Evolutionary conservation across 306 rosid genomes (phyloP), one percentile per base, ranked within the genome.

Genomic region (Prunus davidiana): DNA sequence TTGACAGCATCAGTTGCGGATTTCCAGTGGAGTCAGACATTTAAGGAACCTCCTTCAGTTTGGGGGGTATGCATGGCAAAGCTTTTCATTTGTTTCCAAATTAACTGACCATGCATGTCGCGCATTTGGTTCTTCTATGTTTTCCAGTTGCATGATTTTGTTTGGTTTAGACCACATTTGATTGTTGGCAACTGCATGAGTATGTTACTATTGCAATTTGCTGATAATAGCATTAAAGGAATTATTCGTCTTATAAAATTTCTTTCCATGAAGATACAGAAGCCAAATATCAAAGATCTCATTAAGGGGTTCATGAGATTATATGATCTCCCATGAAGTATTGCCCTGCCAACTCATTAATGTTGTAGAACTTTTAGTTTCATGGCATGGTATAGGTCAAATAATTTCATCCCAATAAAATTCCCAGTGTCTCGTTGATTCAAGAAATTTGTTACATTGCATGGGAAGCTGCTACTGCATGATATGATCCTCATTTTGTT

Each of bases 11-110:
- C 99, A 63, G 97, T 92, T 82, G 87, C 91, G 63, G 97, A 95
- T 87, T 92, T 95, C 78, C 97, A 92, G 83, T 95, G 99, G 99
- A 95, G 97, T 82, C 99, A 89, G 85, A 95, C 92, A 77, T 95
- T 95, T 56, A 95, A 90, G 87, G 99, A 92, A 75, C 89, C 97
- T 70, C 97, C 97, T 84, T 84, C 97, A 70, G 98, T 90, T 46
- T 92, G 97, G 98, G 97, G 97, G 91, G 98, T 94, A 90, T 74
- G 91, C 65, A 76, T 73, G 78, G 79, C 67, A 45, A 65, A 67
- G 67, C 46, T 68, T 82, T 75, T 84, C 28, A 8, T 65, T 71
- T 77, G 69, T 52, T 55, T 78, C 73, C 73, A 34, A 41, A 32
- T 51, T 46, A 20, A 28, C 58, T 11, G 6, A 34, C n/a, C 46